Evolutionary conservation across 352 stramenopile genomes (phyloP), one percentile per base, ranked within the genome.

Genomic region (Globisporangium nagaii): DNA sequence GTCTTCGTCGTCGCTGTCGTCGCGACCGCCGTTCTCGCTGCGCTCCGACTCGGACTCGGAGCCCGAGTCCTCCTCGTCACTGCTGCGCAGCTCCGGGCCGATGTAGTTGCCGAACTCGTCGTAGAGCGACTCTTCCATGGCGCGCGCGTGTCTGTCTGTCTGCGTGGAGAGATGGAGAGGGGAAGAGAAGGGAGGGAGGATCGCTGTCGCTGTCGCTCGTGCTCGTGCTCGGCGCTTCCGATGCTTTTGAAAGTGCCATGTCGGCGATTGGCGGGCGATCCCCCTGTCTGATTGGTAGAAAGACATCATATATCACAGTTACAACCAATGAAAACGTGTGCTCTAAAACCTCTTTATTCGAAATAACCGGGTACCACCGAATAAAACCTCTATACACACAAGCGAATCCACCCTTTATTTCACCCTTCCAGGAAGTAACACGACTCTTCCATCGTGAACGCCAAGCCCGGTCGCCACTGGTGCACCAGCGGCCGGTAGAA

Each of bases 61-160:
- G 36, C 66, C 71, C 3, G 71, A 88, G 22, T 82, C 73, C 42
- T 90, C 78, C 7, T 83, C 71, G 46, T 87, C 84, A 44, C 78
- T 88, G 66, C 75, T 88, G 15, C 90, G 86, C 42, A 99, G 75
- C 58, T 99, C 96, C 22, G 96, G 96, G 19, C 97, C 97, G 61
- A 99, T 98, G 76, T 99, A 99, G 76, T 99, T 99, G 56, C 97
- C 97, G 66, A 99, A 99, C 79, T 99, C 97, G 79, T 99, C 97
- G 77, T 99, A 99, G 19, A 99, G 79, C 46, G 89, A 90, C 50
- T 98, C 96, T 65, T 98, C 89, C 90, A 97, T 97, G 20, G 28
- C 50, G 27, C 12, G 3, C n/a, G 39, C 8, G 22, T 25, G 39
- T 30, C 19, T 42, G 43, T 31, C 12, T 10, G 32, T 13, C 22